phyloP scores from a whole-genome alignment of 345 rosid species.

The Corchorus capsularis region DNA sequence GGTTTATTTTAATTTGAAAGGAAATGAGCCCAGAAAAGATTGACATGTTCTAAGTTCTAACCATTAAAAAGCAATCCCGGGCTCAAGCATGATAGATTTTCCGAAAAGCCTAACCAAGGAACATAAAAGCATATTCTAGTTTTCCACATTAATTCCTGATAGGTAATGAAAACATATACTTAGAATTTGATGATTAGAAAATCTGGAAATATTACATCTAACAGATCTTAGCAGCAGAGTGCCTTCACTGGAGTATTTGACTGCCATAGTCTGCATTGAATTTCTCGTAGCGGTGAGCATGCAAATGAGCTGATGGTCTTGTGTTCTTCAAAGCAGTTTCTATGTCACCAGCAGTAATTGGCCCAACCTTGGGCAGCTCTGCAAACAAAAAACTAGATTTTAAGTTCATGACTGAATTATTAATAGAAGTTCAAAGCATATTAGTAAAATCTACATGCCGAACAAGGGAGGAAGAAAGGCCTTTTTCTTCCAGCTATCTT shows the following conservation, averaged over 20 bases:
- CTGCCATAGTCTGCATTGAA: conserved; percentile 93
- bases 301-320: conserved; percentile 93
- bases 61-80: neutral
- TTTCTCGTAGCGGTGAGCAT: conserved; percentile 80
- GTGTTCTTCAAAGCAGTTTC: conserved; percentile 81
- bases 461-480: neutral
- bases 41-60: too few relatives aligned
- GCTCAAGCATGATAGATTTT: neutral
- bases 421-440: neutral
- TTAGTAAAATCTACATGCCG: conserved; percentile 13
- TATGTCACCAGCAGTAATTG: conserved; percentile 64
- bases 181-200: neutral
- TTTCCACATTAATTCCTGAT: neutral
- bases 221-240: neutral
- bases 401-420: neutral
- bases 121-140: neutral
- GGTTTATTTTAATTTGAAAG: neutral
- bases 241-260: conserved; percentile 63
- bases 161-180: neutral
- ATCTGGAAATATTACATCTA: neutral
- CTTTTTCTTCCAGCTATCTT: neutral
- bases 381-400: conserved; percentile 22
- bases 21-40: neutral
- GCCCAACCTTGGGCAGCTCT: conserved; percentile 88
- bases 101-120: neutral